These are phyloP conservation scores for Capillidium rhysosporum DNA, from an alignment of 371 early-diverging fungal genomes.

Conservation along the genomic window DNA sequence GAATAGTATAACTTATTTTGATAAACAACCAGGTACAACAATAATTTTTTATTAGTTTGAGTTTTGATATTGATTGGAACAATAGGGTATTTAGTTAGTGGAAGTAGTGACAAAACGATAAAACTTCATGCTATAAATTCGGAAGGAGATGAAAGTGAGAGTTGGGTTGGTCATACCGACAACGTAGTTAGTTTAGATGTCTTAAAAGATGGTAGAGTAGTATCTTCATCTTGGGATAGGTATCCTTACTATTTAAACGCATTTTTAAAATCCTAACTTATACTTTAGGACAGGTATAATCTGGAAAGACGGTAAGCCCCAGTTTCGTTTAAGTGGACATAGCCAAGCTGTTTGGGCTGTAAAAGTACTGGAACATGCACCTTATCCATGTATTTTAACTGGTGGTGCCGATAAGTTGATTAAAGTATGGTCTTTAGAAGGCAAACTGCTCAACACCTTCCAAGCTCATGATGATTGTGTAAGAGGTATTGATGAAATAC, in stretches of 20 bases:
- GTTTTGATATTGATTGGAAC: neutral
- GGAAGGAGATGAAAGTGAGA: slow-evolving; percentile 33
- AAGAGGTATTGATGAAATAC: slow-evolving; percentile 43
- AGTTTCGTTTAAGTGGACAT: slow-evolving; percentile 59
- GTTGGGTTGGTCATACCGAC: slow-evolving; percentile 65
- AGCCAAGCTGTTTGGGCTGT: slow-evolving; percentile 83
- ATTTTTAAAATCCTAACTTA: slow-evolving; percentile 12
- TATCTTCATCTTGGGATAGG: slow-evolving; percentile 97
- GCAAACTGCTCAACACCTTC: slow-evolving; percentile 38
- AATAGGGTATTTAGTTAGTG: slow-evolving; percentile 58
- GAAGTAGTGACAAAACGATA: slow-evolving; percentile 68
- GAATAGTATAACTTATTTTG: too few species aligned
- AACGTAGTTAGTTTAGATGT: slow-evolving; percentile 65
- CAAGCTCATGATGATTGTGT: slow-evolving; percentile 88
- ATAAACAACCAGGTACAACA: neutral
- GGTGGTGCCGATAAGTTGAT: slow-evolving; percentile 89
- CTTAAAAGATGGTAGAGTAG: slow-evolving; percentile 37
- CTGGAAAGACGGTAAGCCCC: slow-evolving; percentile 61
- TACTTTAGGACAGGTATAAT: slow-evolving; percentile 50
- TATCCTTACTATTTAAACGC: slow-evolving; percentile 14
- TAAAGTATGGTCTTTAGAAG: slow-evolving; percentile 51
- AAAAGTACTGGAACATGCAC: slow-evolving; percentile 40
- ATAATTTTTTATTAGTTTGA: neutral
- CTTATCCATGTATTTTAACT: neutral
- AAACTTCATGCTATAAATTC: slow-evolving; percentile 46